A percentile compares a stretch with the other conserved stretches of the same genome.
These are phyloP conservation scores for Cicer judaicum DNA, from an alignment of 306 rosid genomes.

Conservation along the genomic window DNA sequence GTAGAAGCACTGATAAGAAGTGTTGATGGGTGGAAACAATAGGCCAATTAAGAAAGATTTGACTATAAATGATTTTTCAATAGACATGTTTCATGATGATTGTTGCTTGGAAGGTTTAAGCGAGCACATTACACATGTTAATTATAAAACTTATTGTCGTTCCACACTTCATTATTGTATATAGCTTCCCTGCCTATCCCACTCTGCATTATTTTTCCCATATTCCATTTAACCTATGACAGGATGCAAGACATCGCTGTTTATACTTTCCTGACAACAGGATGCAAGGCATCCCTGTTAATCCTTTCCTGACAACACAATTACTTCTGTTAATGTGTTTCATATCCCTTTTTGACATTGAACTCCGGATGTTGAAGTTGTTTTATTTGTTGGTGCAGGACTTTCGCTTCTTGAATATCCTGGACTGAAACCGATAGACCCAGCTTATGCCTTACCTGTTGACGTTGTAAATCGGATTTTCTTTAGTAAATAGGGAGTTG, in stretches of 20 bases:
- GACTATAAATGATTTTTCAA: constrained; percentile 11
- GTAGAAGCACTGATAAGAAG: background rate
- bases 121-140: background rate
- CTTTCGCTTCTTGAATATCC: constrained; percentile 94
- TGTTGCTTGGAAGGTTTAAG: constrained; percentile 8
- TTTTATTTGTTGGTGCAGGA: constrained; percentile 59
- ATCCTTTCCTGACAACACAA: background rate
- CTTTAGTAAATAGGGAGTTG: constrained; percentile 44
- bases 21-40: background rate
- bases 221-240: constrained; percentile 24
- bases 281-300: constrained; percentile 5
- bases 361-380: constrained; percentile 25
- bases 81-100: background rate
- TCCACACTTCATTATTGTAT: background rate
- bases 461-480: constrained; percentile 70
- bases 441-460: constrained; percentile 88
- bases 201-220: constrained; percentile 11
- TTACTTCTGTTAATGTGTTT: constrained; percentile 25
- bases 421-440: constrained; percentile 78
- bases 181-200: background rate
- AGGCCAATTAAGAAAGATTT: background rate
- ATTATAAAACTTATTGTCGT: background rate
- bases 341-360: background rate
- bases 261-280: too few relatives aligned
- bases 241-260: background rate